Evolutionary conservation across 352 stramenopile genomes (phyloP).

Genomic region (Phytophthora cryptogea): DNA sequence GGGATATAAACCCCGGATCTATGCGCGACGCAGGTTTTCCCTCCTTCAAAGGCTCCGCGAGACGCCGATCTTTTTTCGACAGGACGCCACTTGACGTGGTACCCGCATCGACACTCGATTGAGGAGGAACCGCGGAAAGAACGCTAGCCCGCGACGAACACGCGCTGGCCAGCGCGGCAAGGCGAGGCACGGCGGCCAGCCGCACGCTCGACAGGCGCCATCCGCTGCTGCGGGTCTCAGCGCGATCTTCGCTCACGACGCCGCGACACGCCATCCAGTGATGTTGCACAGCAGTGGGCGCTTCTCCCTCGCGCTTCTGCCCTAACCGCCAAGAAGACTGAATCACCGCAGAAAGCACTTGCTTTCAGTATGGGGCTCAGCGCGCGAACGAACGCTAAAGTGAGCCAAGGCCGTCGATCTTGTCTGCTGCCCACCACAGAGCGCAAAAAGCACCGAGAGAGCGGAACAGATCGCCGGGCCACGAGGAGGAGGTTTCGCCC

Average conservation of each 20-base stretch:
- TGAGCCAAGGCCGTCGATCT: conserved; percentile 32
- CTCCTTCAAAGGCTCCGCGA: conserved; percentile 19
- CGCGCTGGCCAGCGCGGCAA: not conserved
- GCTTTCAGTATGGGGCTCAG: conserved; percentile 26
- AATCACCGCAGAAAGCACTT: conserved; percentile 33
- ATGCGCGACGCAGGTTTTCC: conserved; percentile 11
- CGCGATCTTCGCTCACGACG: conserved; percentile 34
- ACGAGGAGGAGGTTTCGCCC: conserved; percentile 11
- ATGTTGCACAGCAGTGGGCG: conserved; percentile 26
- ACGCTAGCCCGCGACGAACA: conserved; percentile 5
- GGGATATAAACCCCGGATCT: conserved; percentile 11
- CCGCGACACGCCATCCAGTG: conserved; percentile 34
- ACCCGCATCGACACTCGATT: conserved; percentile 23
- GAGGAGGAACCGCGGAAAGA: conserved; percentile 37
- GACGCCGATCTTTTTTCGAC: conserved; percentile 23
- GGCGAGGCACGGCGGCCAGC: not conserved
- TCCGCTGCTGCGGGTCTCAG: conserved; percentile 17
- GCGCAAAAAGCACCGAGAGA: conserved; percentile 34
- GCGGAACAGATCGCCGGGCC: conserved; percentile 25
- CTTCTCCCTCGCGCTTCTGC: conserved; percentile 23
- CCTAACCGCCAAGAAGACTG: conserved; percentile 40
- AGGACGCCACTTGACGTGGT: conserved; percentile 23
- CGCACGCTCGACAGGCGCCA: conserved; percentile 15
- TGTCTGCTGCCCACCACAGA: conserved; percentile 36
- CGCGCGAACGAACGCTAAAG: conserved; percentile 25